phyloP scores from a whole-genome alignment of 805 yeast species.

The Myxozyma lipomycoides region DNA sequence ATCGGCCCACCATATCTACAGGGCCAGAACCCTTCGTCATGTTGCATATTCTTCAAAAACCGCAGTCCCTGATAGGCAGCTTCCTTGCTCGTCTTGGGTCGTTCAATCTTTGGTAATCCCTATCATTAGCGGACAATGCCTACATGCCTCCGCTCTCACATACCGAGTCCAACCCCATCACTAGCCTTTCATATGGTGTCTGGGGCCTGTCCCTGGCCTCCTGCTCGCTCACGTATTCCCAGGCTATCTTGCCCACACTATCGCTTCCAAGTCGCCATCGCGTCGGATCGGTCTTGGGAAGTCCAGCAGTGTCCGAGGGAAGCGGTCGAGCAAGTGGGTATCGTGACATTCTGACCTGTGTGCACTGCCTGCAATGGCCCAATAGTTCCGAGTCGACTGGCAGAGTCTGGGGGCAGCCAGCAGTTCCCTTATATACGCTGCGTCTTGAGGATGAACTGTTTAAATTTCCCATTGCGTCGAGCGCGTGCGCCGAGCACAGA shows the following conservation, averaged over 20 bases:
- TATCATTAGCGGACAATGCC: slow-evolving; percentile 13
- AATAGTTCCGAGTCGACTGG: too few relatives aligned
- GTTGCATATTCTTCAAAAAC: slow-evolving; percentile 69
- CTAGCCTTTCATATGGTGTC: slow-evolving; percentile 53
- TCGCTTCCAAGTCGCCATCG: slow-evolving; percentile 75
- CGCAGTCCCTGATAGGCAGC: slow-evolving; percentile 72
- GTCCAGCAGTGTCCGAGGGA: slow-evolving; percentile 61
- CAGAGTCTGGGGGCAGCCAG: not conserved
- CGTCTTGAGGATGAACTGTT: not conserved
- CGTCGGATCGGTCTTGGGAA: slow-evolving; percentile 62
- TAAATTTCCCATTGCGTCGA: not conserved
- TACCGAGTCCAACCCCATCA: slow-evolving; percentile 42
- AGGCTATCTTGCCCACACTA: slow-evolving; percentile 53
- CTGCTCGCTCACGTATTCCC: slow-evolving; percentile 58
- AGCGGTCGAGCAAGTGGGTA: slow-evolving; percentile 5
- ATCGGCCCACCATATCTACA: slow-evolving; percentile 95
- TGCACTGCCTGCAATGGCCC: too few relatives aligned
- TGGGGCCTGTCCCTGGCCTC: slow-evolving; percentile 41
- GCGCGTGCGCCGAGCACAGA: not conserved
- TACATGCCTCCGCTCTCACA: not conserved
- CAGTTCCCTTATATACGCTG: not conserved
- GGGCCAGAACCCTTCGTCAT: slow-evolving; percentile 76
- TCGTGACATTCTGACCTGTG: slow-evolving; percentile 13
- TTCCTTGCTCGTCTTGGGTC: slow-evolving; percentile 46
- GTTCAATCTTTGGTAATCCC: slow-evolving; percentile 38